Conservation (phyloP, 768 basidiomycete genomes). For the Phaffia australis region DNA sequence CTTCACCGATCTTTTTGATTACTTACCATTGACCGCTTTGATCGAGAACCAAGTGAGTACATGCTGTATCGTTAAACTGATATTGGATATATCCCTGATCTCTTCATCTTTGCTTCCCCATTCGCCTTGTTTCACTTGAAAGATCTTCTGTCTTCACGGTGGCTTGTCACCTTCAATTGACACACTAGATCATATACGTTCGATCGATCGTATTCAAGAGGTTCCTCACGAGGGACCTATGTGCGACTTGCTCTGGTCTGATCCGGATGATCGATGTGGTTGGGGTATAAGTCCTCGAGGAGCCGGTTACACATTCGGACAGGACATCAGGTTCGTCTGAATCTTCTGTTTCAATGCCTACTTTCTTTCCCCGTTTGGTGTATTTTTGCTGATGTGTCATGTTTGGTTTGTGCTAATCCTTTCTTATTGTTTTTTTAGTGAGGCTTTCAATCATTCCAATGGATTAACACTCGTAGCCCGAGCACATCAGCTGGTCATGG, state of each 20-base stretch:
- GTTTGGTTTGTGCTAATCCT: too few species aligned
- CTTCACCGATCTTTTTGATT: constrained; percentile 98
- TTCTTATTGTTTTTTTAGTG: constrained; percentile 3
- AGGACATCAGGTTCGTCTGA: constrained; percentile 54
- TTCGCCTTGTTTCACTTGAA: background rate
- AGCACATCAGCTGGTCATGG: constrained; percentile 93
- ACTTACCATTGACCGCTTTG: constrained; percentile 88
- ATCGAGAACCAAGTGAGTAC: constrained; percentile 94
- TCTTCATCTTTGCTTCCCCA: background rate
- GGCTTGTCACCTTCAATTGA: constrained; percentile 98
- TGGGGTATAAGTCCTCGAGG: constrained; percentile 99
- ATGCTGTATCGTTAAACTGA: constrained; percentile 6
- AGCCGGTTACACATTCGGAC: constrained; percentile 97
- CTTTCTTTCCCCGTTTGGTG: too few species aligned
- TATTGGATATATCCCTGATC: background rate
- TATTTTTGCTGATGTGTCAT: too few species aligned
- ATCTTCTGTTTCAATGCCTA: too few species aligned
- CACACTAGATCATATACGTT: constrained; percentile 96
- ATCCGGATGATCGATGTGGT: constrained; percentile 96
- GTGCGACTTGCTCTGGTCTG: constrained; percentile 99
- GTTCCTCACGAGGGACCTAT: constrained; percentile 99
- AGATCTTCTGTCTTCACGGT: constrained; percentile 99
- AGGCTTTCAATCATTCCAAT: constrained; percentile 68
- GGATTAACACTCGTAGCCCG: constrained; percentile 89
- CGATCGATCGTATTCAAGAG: constrained; percentile 97